Percentiles rank a stretch among this genome's conserved stretches.
phyloP scores from a whole-genome alignment of 495 filamentous ascomycete genomes.

The Trichoderma parareesei region DNA sequence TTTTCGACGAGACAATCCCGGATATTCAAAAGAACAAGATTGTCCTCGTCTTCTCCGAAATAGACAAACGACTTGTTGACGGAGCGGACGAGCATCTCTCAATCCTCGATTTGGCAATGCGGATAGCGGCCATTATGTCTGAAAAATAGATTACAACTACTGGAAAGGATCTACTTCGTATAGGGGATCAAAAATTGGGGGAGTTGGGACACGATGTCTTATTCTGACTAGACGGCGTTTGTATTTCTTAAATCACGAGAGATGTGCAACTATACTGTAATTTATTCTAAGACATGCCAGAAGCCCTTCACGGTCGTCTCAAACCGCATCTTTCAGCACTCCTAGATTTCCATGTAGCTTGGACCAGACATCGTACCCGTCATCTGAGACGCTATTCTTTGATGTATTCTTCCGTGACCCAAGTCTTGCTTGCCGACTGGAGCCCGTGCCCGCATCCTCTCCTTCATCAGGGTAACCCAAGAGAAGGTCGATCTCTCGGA shows the following conservation, averaged over 20 bases:
- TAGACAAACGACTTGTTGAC: slow-evolving; percentile 92
- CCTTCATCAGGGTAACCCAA: slow-evolving; percentile 21
- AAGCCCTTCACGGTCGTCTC: not conserved
- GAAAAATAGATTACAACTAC: slow-evolving; percentile 18
- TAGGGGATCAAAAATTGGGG: not conserved
- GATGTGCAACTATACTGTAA: not conserved
- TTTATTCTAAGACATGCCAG: not conserved
- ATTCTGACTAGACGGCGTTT: not conserved
- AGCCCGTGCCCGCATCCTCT: slow-evolving; percentile 20
- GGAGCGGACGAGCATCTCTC: slow-evolving; percentile 94
- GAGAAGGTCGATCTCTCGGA: slow-evolving; percentile 32
- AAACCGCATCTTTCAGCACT: slow-evolving; percentile 20
- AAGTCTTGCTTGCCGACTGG: slow-evolving; percentile 27
- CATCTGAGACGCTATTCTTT: slow-evolving; percentile 12
- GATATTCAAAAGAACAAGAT: slow-evolving; percentile 89
- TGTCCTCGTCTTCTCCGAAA: slow-evolving; percentile 78
- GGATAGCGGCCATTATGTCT: slow-evolving; percentile 68
- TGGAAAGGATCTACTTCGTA: too few species aligned
- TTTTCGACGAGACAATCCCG: slow-evolving; percentile 75
- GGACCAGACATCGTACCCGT: slow-evolving; percentile 31
- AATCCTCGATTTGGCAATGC: slow-evolving; percentile 74
- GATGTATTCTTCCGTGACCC: slow-evolving; percentile 20
- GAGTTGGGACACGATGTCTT: not conserved
- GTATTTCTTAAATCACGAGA: not conserved
- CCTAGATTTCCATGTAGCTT: slow-evolving; percentile 38